These are phyloP conservation scores for Tirmania nivea DNA, from an alignment of 495 filamentous ascomycete genomes.

Conservation along the genomic window DNA sequence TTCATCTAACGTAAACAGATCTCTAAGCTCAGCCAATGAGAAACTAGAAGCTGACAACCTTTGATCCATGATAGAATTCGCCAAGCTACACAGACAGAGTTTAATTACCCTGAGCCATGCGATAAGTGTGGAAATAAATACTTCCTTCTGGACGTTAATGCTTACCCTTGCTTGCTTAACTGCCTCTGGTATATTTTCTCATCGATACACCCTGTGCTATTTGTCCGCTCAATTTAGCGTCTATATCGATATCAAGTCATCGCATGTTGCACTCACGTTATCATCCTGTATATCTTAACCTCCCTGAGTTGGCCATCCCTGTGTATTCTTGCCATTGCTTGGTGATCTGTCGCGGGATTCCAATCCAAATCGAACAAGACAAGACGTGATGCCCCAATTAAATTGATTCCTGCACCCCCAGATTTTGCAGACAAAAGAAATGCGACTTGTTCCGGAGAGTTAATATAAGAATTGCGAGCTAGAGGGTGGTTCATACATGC, in stretches of 20 bases:
- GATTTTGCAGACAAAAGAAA: slow-evolving; percentile 65
- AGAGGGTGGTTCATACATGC: background rate
- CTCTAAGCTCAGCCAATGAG: slow-evolving; percentile 43
- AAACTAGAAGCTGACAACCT: slow-evolving; percentile 40
- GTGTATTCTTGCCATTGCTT: slow-evolving; percentile 74
- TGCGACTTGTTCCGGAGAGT: slow-evolving; percentile 31
- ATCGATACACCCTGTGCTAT: slow-evolving; percentile 40
- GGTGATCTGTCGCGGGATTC: slow-evolving; percentile 62
- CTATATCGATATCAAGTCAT: background rate
- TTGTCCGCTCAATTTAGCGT: background rate
- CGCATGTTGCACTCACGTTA: slow-evolving; percentile 24
- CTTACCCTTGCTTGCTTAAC: slow-evolving; percentile 41
- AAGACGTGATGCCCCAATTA: slow-evolving; percentile 54
- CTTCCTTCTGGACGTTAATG: background rate
- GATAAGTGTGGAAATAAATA: slow-evolving; percentile 24
- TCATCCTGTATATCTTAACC: slow-evolving; percentile 51
- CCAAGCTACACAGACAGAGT: slow-evolving; percentile 4
- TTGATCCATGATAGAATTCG: slow-evolving; percentile 25
- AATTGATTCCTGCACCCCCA: slow-evolving; percentile 54
- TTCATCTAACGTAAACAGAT: slow-evolving; percentile 50
- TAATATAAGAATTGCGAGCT: slow-evolving; percentile 21
- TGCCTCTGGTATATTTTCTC: slow-evolving; percentile 78
- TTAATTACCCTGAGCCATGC: background rate
- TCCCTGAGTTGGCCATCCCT: slow-evolving; percentile 52
- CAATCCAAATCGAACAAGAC: slow-evolving; percentile 66